Percentiles rank a stretch among this genome's conserved stretches.
Evolutionary conservation across 169 alveolate species (phyloP).

Genomic region (Eimeria falciformis): DNA sequence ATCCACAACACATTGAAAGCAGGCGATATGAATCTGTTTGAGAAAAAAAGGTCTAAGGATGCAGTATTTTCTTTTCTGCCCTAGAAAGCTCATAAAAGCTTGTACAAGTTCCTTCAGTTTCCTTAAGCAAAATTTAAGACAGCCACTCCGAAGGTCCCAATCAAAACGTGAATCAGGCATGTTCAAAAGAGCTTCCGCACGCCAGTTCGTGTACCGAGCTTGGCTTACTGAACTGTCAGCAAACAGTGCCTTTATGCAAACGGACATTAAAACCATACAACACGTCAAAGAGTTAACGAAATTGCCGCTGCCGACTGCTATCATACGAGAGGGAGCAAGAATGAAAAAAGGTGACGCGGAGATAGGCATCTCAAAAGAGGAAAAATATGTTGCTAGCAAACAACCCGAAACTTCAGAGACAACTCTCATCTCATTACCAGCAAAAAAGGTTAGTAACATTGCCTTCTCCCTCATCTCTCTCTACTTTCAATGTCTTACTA

Average conservation of each 20-base stretch:
- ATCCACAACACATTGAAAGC: conserved; percentile 41
- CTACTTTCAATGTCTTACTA: too few species aligned
- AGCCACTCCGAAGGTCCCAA: conserved; percentile 47
- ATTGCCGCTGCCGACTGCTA: too few species aligned
- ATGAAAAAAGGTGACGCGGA: too few species aligned
- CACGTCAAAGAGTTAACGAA: not conserved
- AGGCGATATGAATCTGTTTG: conserved; percentile 12
- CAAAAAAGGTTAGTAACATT: too few species aligned
- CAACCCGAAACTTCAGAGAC: too few species aligned
- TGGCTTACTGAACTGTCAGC: conserved; percentile 76
- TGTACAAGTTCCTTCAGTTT: not conserved
- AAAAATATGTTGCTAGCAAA: too few species aligned
- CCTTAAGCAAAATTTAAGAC: conserved; percentile 1
- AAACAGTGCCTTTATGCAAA: conserved; percentile 20
- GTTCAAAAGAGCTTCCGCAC: conserved; percentile 54
- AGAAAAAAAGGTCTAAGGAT: conserved; percentile 39
- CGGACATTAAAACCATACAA: not conserved
- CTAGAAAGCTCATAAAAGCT: not conserved
- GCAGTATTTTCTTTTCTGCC: not conserved
- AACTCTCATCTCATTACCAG: too few species aligned
- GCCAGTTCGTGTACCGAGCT: conserved; percentile 55
- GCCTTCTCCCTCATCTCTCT: too few species aligned
- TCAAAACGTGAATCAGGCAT: conserved; percentile 65
- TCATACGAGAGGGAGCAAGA: too few species aligned
- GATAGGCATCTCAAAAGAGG: too few species aligned